phyloP scores from a whole-genome alignment of 129 eudicot species.

The sunflower (Helianthus annuus) region HanXRQr2.0-SUNRISE NC_035433.2:8740885-8741384 shows the following conservation, averaged over 20 bases:
- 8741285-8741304: conserved; percentile 86
- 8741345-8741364: conserved; percentile 37
- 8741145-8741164: conserved; percentile 89
- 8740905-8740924: conserved; percentile 83
- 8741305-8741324: conserved; percentile 81
- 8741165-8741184: conserved; percentile 97
- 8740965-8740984: conserved; percentile 93
- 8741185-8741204: conserved; percentile 93
- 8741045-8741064: not conserved
- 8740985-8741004: conserved; percentile 89
- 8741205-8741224: conserved; percentile 69
- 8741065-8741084: not conserved
- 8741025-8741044: too few species aligned
- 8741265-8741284: conserved; percentile 70
- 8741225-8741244: conserved; percentile 35
- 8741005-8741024: conserved; percentile 68
- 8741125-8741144: conserved; percentile 78
- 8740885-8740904: conserved; percentile 48
- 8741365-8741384: conserved; percentile 47
- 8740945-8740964: conserved; percentile 91
- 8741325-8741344: conserved; percentile 64
- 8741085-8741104: not conserved
- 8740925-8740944: conserved; percentile 80
- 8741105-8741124: conserved; percentile 27
- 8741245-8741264: conserved; percentile 35